Conservation (phyloP, 768 basidiomycete species). For the Suillus luteus region DNA sequence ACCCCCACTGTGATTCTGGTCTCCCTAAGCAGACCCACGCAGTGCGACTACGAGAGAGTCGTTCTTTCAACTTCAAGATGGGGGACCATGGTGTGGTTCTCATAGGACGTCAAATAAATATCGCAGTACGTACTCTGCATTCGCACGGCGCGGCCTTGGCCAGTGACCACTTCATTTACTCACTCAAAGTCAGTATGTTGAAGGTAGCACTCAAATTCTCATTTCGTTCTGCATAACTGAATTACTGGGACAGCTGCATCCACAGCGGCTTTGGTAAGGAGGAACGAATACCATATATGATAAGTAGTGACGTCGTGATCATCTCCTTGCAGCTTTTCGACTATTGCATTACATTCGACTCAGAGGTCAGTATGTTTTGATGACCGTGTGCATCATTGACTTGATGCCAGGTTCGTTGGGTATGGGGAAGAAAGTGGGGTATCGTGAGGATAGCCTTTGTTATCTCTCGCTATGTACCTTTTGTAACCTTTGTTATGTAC, state of each 20-base stretch:
- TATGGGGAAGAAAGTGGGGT: constrained; percentile 21
- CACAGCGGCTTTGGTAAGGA: not conserved
- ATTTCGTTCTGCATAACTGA: not conserved
- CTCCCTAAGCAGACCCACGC: no score
- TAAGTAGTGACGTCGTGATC: not conserved
- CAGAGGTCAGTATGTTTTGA: constrained; percentile 3
- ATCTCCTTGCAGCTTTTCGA: not conserved
- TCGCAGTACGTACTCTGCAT: not conserved
- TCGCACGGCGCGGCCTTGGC: no score
- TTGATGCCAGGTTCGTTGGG: constrained; percentile 20
- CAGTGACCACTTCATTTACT: not conserved
- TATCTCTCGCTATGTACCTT: constrained; percentile 24
- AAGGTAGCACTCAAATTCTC: not conserved
- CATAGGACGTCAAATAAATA: not conserved
- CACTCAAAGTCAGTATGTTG: not conserved
- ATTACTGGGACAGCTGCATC: not conserved
- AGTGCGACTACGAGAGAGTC: not conserved
- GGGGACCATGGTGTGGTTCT: not conserved
- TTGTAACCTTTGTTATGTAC: constrained; percentile 18
- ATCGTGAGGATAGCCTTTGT: constrained; percentile 21
- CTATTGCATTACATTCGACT: constrained; percentile 7
- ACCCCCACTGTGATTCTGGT: no score
- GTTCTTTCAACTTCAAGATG: not conserved
- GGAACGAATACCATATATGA: not conserved
- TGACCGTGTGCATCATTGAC: not conserved